A percentile compares a stretch with the other conserved stretches of the same genome.
Evolutionary conservation across 2,329 filamentous ascomycete genomes (phyloP).

Genomic region (Fusarium oxysporum): DNA sequence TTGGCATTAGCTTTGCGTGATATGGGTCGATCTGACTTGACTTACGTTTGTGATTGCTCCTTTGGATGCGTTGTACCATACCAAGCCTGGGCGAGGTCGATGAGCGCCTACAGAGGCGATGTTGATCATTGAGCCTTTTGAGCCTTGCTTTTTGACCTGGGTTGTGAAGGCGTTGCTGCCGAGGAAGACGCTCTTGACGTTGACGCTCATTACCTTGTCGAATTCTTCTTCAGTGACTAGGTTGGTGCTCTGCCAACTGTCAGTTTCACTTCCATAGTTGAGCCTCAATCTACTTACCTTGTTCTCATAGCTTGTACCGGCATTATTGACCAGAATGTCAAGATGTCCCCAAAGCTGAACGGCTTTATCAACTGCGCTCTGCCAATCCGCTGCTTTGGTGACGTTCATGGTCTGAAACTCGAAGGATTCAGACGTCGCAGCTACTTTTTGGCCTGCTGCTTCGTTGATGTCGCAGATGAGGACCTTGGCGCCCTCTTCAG

Average conservation of each 20-base stretch:
- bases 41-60: constrained; percentile 69
- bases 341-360: background rate
- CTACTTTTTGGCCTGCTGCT: background rate
- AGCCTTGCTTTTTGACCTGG: constrained; percentile 1
- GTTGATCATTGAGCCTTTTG: constrained; percentile 24
- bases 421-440: background rate
- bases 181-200: constrained; percentile 5
- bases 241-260: constrained; percentile 2
- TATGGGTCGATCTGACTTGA: background rate
- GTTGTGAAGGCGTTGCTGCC: constrained; percentile 9
- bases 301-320: constrained; percentile 14
- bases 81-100: constrained; percentile 70
- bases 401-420: constrained; percentile 10
- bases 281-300: background rate
- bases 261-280: rapidly evolving
- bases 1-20: background rate
- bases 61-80: constrained; percentile 79
- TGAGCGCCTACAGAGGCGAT: constrained; percentile 14
- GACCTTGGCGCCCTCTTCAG: background rate
- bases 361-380: background rate
- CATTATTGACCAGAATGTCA: constrained; percentile 19
- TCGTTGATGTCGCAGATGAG: constrained; percentile 10
- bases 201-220: constrained; percentile 15
- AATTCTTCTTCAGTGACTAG: constrained; percentile 7
- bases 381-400: background rate